phyloP scores from a whole-genome alignment of 169 alveolate genomes.

The Perkinsus olseni region DNA sequence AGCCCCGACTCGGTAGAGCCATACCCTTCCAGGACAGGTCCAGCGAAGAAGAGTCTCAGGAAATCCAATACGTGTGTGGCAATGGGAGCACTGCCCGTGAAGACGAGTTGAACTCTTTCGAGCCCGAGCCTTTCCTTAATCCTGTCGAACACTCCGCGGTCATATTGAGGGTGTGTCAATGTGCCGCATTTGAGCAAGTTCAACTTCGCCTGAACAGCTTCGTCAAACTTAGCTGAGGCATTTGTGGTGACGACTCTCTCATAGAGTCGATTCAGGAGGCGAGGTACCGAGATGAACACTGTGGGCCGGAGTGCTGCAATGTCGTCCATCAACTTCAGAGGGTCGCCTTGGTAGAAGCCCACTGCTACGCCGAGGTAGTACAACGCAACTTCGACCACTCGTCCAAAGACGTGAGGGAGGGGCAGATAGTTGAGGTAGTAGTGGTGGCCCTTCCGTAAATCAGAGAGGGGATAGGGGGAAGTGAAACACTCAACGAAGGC shows the following conservation, averaged over 20 bases:
- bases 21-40: slow-evolving; percentile 54
- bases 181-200: not conserved
- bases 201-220: slow-evolving; percentile 32
- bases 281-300: slow-evolving; percentile 68
- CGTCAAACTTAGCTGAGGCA: not conserved
- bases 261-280: slow-evolving; percentile 59
- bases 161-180: slow-evolving; percentile 40
- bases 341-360: slow-evolving; percentile 47
- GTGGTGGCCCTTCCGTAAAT: not conserved
- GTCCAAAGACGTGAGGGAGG: slow-evolving; percentile 70
- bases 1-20: not conserved
- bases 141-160: slow-evolving; percentile 55
- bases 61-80: slow-evolving; percentile 51
- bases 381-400: slow-evolving; percentile 26
- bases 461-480: slow-evolving; percentile 27
- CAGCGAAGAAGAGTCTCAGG: slow-evolving; percentile 51
- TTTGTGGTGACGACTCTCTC: slow-evolving; percentile 20
- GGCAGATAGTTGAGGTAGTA: slow-evolving; percentile 75
- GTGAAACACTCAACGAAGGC: slow-evolving; percentile 25
- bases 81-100: slow-evolving; percentile 76
- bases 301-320: slow-evolving; percentile 66
- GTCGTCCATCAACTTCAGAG: slow-evolving; percentile 59
- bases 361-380: not conserved
- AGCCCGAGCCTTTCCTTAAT: slow-evolving; percentile 52
- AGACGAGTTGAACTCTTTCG: slow-evolving; percentile 58